Base-by-base conservation (phyloP, 495 filamentous ascomycete species). In the Chaetomidium leptoderma region DNA sequence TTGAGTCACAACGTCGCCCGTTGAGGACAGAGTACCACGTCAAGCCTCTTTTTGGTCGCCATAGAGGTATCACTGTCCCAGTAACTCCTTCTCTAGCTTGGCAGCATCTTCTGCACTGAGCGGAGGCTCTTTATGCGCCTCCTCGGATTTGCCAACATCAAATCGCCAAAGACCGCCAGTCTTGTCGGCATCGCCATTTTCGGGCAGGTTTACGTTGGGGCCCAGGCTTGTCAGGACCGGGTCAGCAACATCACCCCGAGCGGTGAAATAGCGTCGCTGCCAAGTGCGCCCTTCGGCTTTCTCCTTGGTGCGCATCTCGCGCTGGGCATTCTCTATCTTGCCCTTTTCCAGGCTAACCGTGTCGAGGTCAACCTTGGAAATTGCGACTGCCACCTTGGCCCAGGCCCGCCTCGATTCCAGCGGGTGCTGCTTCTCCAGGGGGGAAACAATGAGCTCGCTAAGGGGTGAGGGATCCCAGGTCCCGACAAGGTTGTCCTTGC, bases 121-220 rank as follows among this genome's bases (percentile, higher is more conserved):
- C 23, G 63, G 58, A 19, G 67, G 58, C 40, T 73, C 67, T 8
- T 45, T 66, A 17, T 73, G 71, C 27, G 70, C 75, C 59, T 76
- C 70, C 17, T 70, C 78, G 17, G 84, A 83, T 70, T 90, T 90
- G 35, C 73, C 72, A 24, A 66, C 61, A 68, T 95, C 88, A 70
- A 91, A 97, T 36, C 87, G 76, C 92, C 92, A 97, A 23, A 97
- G 80, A 4, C 92, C 92, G 54, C 85, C 87, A 8, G 92, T 96
- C 76, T 91, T 89, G 55, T 90, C 89, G 27, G 81, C 78, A 56
- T 93, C 90, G n/a, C 76, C 75, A 62, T 82, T 77, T 13, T 66
- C 53, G 13, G 67, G 65, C 23, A 88, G 65, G 21, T 85, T 82
- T 4, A 84, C 72, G 55, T 70, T 71, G 17, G 72, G 72, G 1